Conservation (phyloP, 1,139 yeast genomes). For the Yamadazyma taylorii region DNA sequence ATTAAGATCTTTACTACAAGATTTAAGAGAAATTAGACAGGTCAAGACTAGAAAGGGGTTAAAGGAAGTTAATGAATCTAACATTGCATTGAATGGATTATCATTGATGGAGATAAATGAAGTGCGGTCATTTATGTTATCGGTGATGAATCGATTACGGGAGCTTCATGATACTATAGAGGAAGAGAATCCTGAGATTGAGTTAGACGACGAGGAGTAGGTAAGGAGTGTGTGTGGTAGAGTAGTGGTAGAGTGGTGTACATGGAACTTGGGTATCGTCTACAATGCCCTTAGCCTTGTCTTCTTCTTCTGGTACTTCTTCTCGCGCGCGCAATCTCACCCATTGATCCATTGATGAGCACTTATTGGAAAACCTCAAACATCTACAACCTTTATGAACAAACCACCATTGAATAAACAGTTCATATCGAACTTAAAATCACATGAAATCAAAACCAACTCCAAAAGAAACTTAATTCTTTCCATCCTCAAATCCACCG, state of each 20-base stretch:
- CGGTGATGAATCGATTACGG: conserved; percentile 76
- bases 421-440: conserved; percentile 40
- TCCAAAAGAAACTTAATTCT: conserved; percentile 57
- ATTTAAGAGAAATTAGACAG: conserved; percentile 77
- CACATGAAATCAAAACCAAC: conserved; percentile 33
- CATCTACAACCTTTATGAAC: neutral
- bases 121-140: conserved; percentile 74
- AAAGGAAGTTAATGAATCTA: conserved; percentile 73
- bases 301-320: no score
- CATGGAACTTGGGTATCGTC: no score
- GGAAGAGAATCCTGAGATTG: conserved; percentile 21
- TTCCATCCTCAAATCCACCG: conserved; percentile 69
- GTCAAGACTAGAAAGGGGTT: conserved; percentile 83
- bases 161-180: conserved; percentile 45
- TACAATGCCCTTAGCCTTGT: no score
- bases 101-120: conserved; percentile 86
- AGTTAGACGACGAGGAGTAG: conserved; percentile 15
- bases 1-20: conserved; percentile 72
- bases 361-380: neutral
- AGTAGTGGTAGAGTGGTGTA: no score
- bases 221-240: neutral
- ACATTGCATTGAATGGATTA: conserved; percentile 79
- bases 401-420: conserved; percentile 25
- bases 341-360: neutral
- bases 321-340: neutral